Evolutionary conservation across 2,329 filamentous ascomycete genomes (phyloP).

Genomic region (Ophiosphaerella herpotricha): DNA sequence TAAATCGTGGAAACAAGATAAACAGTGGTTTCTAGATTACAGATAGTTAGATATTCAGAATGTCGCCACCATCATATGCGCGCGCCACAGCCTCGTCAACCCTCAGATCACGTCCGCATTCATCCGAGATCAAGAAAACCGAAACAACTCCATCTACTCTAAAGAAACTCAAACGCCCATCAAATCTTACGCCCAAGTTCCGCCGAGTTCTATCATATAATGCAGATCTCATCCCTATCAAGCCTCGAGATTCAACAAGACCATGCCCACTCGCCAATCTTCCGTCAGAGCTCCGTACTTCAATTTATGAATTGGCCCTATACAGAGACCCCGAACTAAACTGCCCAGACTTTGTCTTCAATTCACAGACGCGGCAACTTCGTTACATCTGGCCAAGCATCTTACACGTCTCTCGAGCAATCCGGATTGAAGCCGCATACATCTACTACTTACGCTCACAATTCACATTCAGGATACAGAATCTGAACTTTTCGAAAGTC

Average conservation of each 20-base stretch:
- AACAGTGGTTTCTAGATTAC: neutral
- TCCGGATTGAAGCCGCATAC: conserved; percentile 37
- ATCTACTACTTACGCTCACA: conserved; percentile 24
- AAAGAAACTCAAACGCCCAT: conserved; percentile 17
- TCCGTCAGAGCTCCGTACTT: conserved; percentile 25
- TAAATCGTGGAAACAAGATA: neutral
- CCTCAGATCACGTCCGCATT: conserved; percentile 5
- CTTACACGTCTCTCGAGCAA: conserved; percentile 25
- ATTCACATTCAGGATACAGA: conserved; percentile 21
- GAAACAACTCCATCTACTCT: neutral
- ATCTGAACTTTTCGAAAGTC: conserved; percentile 20
- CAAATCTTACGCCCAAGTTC: conserved; percentile 9
- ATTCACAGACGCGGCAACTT: neutral
- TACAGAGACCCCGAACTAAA: conserved; percentile 2
- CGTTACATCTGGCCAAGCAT: conserved; percentile 14
- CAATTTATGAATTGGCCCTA: conserved; percentile 21
- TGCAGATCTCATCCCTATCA: conserved; percentile 18
- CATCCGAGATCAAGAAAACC: neutral
- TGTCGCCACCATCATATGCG: conserved; percentile 24
- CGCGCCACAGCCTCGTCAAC: conserved; percentile 23
- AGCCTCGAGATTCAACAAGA: conserved; percentile 12
- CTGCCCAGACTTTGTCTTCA: neutral
- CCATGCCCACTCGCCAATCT: conserved; percentile 23
- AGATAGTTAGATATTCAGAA: neutral
- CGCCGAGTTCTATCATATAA: conserved; percentile 13